phyloP scores from a whole-genome alignment of 2,329 filamentous ascomycete genomes.

The Balansia obtecta region DNA sequence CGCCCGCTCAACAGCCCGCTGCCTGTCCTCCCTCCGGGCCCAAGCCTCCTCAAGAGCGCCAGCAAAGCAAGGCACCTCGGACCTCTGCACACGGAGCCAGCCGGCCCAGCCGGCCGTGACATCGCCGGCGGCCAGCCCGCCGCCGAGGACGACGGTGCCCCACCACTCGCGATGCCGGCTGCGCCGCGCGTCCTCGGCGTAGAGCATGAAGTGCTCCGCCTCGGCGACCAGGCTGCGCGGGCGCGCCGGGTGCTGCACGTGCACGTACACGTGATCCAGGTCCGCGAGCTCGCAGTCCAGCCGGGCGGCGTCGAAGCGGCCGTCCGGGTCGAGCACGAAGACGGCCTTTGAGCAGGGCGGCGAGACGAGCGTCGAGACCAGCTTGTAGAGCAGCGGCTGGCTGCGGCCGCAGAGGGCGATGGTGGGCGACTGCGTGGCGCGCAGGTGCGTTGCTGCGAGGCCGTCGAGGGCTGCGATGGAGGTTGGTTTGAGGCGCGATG shows the following conservation, averaged over 20 bases:
- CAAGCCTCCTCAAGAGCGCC: conserved; percentile 34
- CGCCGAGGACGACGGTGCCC: conserved; percentile 44
- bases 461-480: conserved; percentile 33
- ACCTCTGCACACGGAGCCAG: conserved; percentile 39
- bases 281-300: conserved; percentile 26
- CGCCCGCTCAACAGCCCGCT: conserved; percentile 27
- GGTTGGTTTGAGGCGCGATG: conserved; percentile 17
- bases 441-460: conserved; percentile 34
- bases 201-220: conserved; percentile 37
- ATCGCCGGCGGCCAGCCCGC: conserved; percentile 21
- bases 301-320: conserved; percentile 40
- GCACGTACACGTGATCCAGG: conserved; percentile 38
- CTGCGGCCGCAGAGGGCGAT: conserved; percentile 40
- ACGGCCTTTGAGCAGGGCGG: conserved; percentile 35
- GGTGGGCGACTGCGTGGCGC: conserved; percentile 31
- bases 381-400: conserved; percentile 42
- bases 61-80: conserved; percentile 26
- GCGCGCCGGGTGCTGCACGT: conserved; percentile 31
- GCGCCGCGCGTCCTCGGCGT: conserved; percentile 25
- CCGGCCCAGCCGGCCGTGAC: conserved; percentile 28
- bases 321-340: conserved; percentile 41
- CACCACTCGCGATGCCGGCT: conserved; percentile 40
- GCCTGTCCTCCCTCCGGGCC: conserved; percentile 24
- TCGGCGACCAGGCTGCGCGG: conserved; percentile 25
- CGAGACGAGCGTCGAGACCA: conserved; percentile 39